Percentiles rank a stretch among this genome's conserved stretches.
phyloP scores from a whole-genome alignment of 805 yeast species.

The Candida stauntonica region DNA sequence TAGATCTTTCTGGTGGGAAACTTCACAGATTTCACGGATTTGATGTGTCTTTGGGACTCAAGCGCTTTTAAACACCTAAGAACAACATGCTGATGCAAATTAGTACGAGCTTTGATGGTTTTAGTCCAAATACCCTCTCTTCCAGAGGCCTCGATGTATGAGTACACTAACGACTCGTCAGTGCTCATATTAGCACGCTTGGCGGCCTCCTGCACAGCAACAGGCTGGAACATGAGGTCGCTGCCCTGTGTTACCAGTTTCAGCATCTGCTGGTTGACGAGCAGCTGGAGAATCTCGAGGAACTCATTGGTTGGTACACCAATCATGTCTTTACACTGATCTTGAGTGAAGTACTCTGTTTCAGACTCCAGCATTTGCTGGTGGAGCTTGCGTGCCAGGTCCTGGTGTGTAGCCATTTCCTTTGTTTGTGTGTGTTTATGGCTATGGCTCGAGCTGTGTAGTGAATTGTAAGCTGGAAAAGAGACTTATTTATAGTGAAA shows the following conservation, averaged over 20 bases:
- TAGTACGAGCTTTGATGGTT: constrained; percentile 82
- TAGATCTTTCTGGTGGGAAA: constrained; percentile 93
- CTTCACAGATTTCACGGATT: constrained; percentile 85
- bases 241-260: constrained; percentile 66
- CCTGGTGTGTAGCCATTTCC: constrained; percentile 1
- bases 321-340: constrained; percentile 55
- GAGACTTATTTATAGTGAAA: neutral
- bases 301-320: constrained; percentile 39
- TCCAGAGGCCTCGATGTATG: constrained; percentile 87
- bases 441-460: neutral
- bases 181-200: constrained; percentile 72
- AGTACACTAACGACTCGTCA: constrained; percentile 89
- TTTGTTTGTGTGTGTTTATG: neutral
- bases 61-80: constrained; percentile 73
- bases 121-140: constrained; percentile 97
- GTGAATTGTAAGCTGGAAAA: too few relatives aligned
- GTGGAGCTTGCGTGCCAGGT: constrained; percentile 42
- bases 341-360: constrained; percentile 56
- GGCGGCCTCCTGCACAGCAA: constrained; percentile 66
- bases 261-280: constrained; percentile 54
- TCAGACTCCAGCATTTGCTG: constrained; percentile 53
- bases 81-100: constrained; percentile 89
- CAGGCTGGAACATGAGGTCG: constrained; percentile 70
- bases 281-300: constrained; percentile 46
- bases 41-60: constrained; percentile 79